Base-by-base conservation (phyloP, 202 grass and related monocot species). In the Tripidium arundinaceum region DNA sequence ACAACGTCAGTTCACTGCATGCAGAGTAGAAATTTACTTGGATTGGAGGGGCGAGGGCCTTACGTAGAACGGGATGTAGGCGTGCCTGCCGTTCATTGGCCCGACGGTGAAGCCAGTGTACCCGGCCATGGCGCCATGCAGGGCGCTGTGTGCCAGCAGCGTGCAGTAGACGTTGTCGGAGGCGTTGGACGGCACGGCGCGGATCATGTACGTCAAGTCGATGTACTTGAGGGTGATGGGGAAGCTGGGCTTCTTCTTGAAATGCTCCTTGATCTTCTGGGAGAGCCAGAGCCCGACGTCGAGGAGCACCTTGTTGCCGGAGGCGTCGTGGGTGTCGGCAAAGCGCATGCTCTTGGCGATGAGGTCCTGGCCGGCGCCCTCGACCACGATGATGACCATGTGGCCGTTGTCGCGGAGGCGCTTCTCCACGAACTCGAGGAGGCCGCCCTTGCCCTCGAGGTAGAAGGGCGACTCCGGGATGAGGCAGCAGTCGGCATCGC, bases 91-190 rank as follows among this genome's bases (percentile, higher is more conserved):
- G 73, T 98, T 98, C 7, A 98, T 92, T 41, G 90, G 88, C 21
- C 87, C 94, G 77, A 98, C 86, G 24, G 88, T 94, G 83, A 92
- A 94, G 37, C 94, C 94, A 39, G 87, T 94, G 75, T 92, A 98
- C 4, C 94, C 94, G 0, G 94, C 94, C 94, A 98, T 98, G 65
- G 94, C 94, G 69, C 94, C 94, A 8, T 98, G 94, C 62, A 98
- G 28, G 36, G 91, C 94, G 72, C 94, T 98, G 79, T 98, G 92
- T 11, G 94, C 94, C 49, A 98, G 81, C 76, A 98, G 79, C 57
- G 92, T 87, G 87, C 94, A 98, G 76, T 92, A 98, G 76, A 98
- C 90, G 45, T 98, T 98, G 62, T 98, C 94, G 4, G 94, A 98
- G 58, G 94, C 94, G 73, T 98, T 98, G 22, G 91, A 81, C 1